phyloP scores from a whole-genome alignment of 2,329 filamentous ascomycete genomes.

The Colletotrichum eremochloae region DNA sequence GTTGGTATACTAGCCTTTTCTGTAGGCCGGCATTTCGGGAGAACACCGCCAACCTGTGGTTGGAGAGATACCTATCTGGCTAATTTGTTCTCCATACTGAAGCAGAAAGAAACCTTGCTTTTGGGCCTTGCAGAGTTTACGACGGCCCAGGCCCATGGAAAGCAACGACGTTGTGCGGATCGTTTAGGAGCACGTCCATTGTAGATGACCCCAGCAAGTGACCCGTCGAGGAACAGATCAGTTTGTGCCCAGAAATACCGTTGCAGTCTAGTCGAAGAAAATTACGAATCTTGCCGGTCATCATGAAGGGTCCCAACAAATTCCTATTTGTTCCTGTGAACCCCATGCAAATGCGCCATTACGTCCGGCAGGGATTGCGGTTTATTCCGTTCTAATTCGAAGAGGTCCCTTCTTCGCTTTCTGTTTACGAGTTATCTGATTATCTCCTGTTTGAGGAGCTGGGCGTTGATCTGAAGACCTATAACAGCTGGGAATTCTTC shows the following conservation, averaged over 20 bases:
- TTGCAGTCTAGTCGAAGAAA: background rate
- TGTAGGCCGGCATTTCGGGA: background rate
- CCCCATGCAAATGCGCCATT: background rate
- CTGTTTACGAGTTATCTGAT: background rate
- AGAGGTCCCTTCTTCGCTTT: background rate
- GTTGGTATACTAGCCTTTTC: background rate
- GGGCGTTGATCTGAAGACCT: background rate
- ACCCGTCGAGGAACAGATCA: background rate
- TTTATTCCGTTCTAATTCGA: background rate
- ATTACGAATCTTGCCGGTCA: background rate
- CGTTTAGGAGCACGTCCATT: too few relatives aligned
- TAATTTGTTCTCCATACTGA: background rate
- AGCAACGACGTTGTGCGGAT: background rate
- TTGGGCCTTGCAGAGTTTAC: background rate
- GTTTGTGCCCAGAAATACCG: background rate
- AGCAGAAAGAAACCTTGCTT: background rate
- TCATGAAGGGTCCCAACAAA: background rate
- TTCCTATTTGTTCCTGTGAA: background rate
- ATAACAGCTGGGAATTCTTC: background rate
- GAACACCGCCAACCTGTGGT: background rate
- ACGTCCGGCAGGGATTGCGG: background rate
- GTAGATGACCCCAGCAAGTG: background rate
- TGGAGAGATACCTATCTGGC: background rate
- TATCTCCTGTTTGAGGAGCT: background rate
- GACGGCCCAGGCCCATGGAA: background rate